Percentiles rank a stretch among this genome's conserved stretches.
These are phyloP conservation scores for Hyaloscypha finlandica DNA, from an alignment of 495 filamentous ascomycete genomes.

Conservation along the genomic window DNA sequence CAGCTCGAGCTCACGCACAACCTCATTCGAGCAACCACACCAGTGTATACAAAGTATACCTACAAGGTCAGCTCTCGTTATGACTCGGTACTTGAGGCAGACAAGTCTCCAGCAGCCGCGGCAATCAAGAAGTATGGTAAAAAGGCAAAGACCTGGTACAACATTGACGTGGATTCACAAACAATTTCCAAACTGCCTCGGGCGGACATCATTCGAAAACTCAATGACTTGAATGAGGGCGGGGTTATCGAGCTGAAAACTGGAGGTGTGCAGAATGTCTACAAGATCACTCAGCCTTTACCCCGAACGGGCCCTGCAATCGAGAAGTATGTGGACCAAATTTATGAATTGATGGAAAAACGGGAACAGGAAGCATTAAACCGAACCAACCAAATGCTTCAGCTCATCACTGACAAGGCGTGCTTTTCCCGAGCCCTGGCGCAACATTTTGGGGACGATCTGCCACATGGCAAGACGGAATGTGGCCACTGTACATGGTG, in stretches of 20 bases:
- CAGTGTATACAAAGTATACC: conserved; percentile 54
- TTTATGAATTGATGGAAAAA: conserved; percentile 49
- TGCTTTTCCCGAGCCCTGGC: conserved; percentile 54
- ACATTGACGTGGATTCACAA: conserved; percentile 46
- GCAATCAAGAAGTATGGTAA: conserved; percentile 39
- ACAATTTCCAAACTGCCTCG: conserved; percentile 32
- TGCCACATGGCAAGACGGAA: conserved; percentile 38
- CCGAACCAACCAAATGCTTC: conserved; percentile 48
- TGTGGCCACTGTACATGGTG: conserved; percentile 60
- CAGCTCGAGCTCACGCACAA: conserved; percentile 46
- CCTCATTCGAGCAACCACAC: conserved; percentile 54
- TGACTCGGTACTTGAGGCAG: conserved; percentile 19
- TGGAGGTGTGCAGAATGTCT: conserved; percentile 50
- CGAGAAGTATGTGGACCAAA: conserved; percentile 39
- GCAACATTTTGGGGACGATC: conserved; percentile 55
- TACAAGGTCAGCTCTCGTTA: conserved; percentile 42
- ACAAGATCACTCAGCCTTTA: conserved; percentile 46
- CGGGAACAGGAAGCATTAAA: conserved; percentile 51
- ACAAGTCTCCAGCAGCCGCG: conserved; percentile 37
- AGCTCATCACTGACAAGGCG: conserved; percentile 46
- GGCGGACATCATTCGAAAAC: conserved; percentile 47
- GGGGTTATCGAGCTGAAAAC: conserved; percentile 48
- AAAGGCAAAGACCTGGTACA: conserved; percentile 36
- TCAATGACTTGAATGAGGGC: conserved; percentile 48
- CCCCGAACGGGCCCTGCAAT: conserved; percentile 43